Evolutionary conservation across 768 basidiomycete genomes (phyloP), one percentile per base, ranked within the genome.

Genomic region (Dictyophora rubrovolvata): DNA sequence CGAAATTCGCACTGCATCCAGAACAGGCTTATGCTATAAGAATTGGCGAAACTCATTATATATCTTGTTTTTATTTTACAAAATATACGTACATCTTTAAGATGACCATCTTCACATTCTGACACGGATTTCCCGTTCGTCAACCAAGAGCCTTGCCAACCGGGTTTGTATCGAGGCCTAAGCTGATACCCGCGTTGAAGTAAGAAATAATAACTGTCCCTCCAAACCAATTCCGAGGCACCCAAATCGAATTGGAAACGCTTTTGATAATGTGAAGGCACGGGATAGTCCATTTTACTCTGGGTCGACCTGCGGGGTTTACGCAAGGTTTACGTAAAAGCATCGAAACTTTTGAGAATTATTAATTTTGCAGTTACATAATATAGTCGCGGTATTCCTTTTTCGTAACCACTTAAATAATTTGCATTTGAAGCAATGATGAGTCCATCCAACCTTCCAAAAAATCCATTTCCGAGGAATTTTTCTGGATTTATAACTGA

Each of bases 71-170:
- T 14, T n/a, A 16, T 12, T 52, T 11, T 14, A 52, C 14, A 14
- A 28, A 4, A 23, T 3, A n/a, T 21, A 23, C 20, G 20, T 28
- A 28, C 28, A 28, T 28, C 28, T 28, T 17, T 53, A 17, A 28
- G 7, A 28, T 28, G 20, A 21, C 20, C 17, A 23, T 62, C 65
- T 34, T 64, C 63, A 37, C 28, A 59, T 18, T 60, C 6, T 5
- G 18, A 16, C 2, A 35, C n/a, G 18, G 10, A 18, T 5, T 22
- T 51, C 5, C 54, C 59, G n/a, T 20, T 61, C 54, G 4, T 18
- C 18, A 34, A 34, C 74, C 74, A 75, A 1, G 72, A 74, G 0
- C 70, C 69, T 8, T 63, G 56, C 73, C 73, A 74, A 34, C 64
- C 67, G 0, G 67, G 73, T 36, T 21, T 52, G 54, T 69, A 74